phyloP scores from a whole-genome alignment of 1,284 basidiomycete genomes.

The Vanrija sp. region DNA sequence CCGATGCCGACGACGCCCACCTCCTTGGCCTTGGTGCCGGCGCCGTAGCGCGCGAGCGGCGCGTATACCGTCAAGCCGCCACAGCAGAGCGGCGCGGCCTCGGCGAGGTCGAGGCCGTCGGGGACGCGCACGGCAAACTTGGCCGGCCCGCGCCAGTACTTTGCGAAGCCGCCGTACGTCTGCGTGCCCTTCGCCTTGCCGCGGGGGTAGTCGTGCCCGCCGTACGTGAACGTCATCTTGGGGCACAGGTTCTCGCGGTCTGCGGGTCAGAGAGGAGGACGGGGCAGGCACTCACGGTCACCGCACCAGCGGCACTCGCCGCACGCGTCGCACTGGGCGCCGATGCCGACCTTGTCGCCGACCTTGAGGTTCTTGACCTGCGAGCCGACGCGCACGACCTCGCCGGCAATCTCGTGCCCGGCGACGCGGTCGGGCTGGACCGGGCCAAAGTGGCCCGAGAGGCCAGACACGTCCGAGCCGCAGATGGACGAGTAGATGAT shows the following conservation, averaged over 20 bases:
- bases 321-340: conserved; percentile 52
- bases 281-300: conserved; percentile 18
- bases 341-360: conserved; percentile 53
- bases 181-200: conserved; percentile 19
- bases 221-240: conserved; percentile 5
- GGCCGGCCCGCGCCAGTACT: conserved; percentile 40
- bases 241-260: conserved; percentile 18
- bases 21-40: conserved; percentile 53
- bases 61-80: conserved; percentile 50
- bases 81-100: conserved; percentile 53
- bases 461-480: conserved; percentile 12
- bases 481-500: conserved; percentile 18
- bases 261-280: no score
- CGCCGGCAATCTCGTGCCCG: conserved; percentile 34
- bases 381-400: conserved; percentile 25
- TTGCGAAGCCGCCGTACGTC: conserved; percentile 48
- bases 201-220: neutral
- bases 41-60: conserved; percentile 52
- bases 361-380: conserved; percentile 28
- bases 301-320: conserved; percentile 49
- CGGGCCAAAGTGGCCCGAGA: conserved; percentile 17
- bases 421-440: conserved; percentile 6
- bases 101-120: conserved; percentile 55
- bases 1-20: conserved; percentile 54
- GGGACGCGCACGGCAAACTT: conserved; percentile 65